A percentile compares a stretch with the other conserved stretches of the same genome.
Evolutionary conservation across 306 rosid species (phyloP).

Genomic region (Fragaria iinumae): DNA sequence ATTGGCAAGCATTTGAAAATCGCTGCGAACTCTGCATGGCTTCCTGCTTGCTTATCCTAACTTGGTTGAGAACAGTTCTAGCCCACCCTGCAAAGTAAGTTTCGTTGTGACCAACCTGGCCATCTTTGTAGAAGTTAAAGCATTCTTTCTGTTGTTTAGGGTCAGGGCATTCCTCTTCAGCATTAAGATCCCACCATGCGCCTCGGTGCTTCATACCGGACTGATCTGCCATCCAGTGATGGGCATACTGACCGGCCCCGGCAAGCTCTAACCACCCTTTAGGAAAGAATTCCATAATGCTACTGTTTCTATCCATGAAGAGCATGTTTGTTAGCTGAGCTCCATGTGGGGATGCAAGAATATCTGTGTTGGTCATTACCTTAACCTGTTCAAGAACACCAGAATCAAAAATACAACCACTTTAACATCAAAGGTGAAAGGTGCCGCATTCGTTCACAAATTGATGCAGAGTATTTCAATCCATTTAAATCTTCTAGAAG

Average conservation of each 20-base stretch:
- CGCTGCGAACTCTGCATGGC: background rate
- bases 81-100: slow-evolving; percentile 34
- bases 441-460: background rate
- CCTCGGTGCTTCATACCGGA: slow-evolving; percentile 36
- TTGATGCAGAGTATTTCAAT: background rate
- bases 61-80: slow-evolving; percentile 24
- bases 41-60: slow-evolving; percentile 12
- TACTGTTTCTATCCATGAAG: slow-evolving; percentile 35
- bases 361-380: slow-evolving; percentile 27
- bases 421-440: background rate
- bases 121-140: slow-evolving; percentile 30
- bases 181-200: slow-evolving; percentile 21
- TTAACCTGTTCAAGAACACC: slow-evolving; percentile 25
- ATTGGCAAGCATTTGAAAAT: background rate
- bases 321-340: slow-evolving; percentile 36
- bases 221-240: slow-evolving; percentile 36
- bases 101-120: slow-evolving; percentile 29
- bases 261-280: slow-evolving; percentile 39
- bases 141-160: slow-evolving; percentile 10
- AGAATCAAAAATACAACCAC: background rate
- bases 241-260: slow-evolving; percentile 29
- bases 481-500: no score
- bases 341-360: slow-evolving; percentile 40
- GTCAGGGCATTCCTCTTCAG: slow-evolving; percentile 20
- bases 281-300: slow-evolving; percentile 39